Evolutionary conservation across 208 protist species (phyloP).

Genomic region (Trypanosoma vivax): DNA sequence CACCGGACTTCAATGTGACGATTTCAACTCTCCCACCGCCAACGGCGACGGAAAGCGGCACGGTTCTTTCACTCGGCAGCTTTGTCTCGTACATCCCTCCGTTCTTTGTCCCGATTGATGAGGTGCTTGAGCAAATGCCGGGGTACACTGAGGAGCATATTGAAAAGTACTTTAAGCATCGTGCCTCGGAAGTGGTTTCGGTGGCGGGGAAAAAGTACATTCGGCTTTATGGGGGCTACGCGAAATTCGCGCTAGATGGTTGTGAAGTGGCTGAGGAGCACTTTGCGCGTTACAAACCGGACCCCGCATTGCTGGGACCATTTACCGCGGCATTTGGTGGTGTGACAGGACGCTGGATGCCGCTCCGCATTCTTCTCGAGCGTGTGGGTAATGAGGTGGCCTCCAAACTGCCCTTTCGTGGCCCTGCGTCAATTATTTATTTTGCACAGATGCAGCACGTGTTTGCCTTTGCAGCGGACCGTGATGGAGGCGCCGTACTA

Average conservation of each 20-base stretch:
- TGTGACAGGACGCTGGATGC: constrained; percentile 65
- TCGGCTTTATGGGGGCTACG: constrained; percentile 70
- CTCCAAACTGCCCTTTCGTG: constrained; percentile 48
- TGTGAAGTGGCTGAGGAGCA: constrained; percentile 50
- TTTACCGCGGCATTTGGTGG: constrained; percentile 64
- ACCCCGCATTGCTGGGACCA: constrained; percentile 20
- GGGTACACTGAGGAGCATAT: constrained; percentile 86
- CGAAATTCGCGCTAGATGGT: constrained; percentile 44
- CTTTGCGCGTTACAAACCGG: constrained; percentile 47
- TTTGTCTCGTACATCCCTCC: constrained; percentile 80
- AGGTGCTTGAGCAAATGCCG: constrained; percentile 63
- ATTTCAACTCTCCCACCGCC: constrained; percentile 30
- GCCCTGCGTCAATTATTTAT: constrained; percentile 64
- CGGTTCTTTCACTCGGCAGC: constrained; percentile 60
- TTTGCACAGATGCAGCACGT: constrained; percentile 90
- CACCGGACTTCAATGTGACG: constrained; percentile 67
- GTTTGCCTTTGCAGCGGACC: constrained; percentile 73
- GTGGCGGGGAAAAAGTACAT: constrained; percentile 53
- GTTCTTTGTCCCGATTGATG: constrained; percentile 76
- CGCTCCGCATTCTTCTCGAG: constrained; percentile 58
- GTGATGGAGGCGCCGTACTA: constrained; percentile 49
- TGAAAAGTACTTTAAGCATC: constrained; percentile 48
- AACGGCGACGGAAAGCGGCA: constrained; percentile 36
- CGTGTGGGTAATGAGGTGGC: constrained; percentile 42
- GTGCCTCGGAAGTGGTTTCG: constrained; percentile 64